Conservation (phyloP, 768 basidiomycete species). For the Hebeloma cylindrosporum region DNA sequence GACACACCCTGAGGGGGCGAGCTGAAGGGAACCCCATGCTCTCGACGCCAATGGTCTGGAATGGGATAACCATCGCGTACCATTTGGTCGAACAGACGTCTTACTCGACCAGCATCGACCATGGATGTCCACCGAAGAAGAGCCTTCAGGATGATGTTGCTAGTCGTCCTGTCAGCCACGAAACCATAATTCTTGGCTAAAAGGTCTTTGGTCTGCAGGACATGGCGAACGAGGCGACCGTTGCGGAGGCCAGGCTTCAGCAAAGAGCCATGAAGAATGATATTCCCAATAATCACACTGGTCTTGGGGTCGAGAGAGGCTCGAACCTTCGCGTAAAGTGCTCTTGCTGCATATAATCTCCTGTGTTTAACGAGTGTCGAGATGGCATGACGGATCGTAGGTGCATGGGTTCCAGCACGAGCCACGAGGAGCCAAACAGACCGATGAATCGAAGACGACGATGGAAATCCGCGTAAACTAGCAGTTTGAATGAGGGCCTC, state of each 20-base stretch:
- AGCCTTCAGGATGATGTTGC: constrained; percentile 66
- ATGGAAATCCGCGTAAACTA: constrained; percentile 25
- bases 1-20: constrained; percentile 27
- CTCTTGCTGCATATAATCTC: constrained; percentile 44
- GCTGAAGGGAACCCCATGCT: constrained; percentile 44
- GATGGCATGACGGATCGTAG: constrained; percentile 35
- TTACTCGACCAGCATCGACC: constrained; percentile 44
- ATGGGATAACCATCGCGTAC: constrained; percentile 59
- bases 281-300: constrained; percentile 54
- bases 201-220: constrained; percentile 39
- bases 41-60: constrained; percentile 27
- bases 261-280: constrained; percentile 49
- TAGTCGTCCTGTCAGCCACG: constrained; percentile 63
- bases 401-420: constrained; percentile 24
- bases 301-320: constrained; percentile 28
- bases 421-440: constrained; percentile 23
- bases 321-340: constrained; percentile 34
- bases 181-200: constrained; percentile 50
- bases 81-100: constrained; percentile 64
- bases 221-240: constrained; percentile 44
- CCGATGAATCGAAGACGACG: constrained; percentile 14
- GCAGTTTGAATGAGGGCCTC: constrained; percentile 27
- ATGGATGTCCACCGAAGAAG: constrained; percentile 51
- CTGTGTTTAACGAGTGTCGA: constrained; percentile 40
- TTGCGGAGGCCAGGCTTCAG: constrained; percentile 34